Percentiles rank a stretch among this genome's conserved stretches.
Evolutionary conservation across 352 stramenopile genomes (phyloP).

Genomic region (Thraustochytrium striatum): DNA sequence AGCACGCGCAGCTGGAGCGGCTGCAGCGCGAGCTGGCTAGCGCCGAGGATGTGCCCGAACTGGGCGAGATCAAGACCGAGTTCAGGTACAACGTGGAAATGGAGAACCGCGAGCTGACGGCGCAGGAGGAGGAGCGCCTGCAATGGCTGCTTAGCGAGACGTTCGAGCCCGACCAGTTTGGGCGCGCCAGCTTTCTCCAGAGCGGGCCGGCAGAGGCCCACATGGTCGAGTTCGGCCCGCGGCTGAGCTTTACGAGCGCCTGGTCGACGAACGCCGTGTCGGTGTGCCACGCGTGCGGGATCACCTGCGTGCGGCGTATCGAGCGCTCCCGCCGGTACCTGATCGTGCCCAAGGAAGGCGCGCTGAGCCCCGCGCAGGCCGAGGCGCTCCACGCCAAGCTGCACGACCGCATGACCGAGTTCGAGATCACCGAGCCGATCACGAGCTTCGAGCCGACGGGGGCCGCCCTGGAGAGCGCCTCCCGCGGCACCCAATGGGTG

Average conservation of each 20-base stretch:
- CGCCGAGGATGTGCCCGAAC: background rate
- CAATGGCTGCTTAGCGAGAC: slow-evolving; percentile 45
- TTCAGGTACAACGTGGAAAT: slow-evolving; percentile 42
- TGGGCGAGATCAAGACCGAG: slow-evolving; percentile 3
- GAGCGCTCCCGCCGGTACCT: slow-evolving; percentile 87
- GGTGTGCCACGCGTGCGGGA: slow-evolving; percentile 89
- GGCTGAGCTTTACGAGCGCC: slow-evolving; percentile 95
- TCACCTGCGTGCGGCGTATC: slow-evolving; percentile 81
- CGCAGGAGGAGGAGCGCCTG: slow-evolving; percentile 21
- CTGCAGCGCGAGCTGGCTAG: slow-evolving; percentile 10
- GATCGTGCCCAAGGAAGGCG: slow-evolving; percentile 58
- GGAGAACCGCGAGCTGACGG: slow-evolving; percentile 25
- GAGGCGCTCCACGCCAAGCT: slow-evolving; percentile 63
- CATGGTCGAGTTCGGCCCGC: slow-evolving; percentile 88
- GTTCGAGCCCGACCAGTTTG: slow-evolving; percentile 41
- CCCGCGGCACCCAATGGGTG: slow-evolving; percentile 78
- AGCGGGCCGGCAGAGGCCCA: background rate
- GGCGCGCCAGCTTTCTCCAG: slow-evolving; percentile 13
- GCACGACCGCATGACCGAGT: slow-evolving; percentile 97
- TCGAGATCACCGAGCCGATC: slow-evolving; percentile 83
- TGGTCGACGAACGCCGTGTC: slow-evolving; percentile 96
- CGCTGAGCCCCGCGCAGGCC: slow-evolving; percentile 60
- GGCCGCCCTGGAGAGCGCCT: slow-evolving; percentile 49
- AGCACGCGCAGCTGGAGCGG: slow-evolving; percentile 1
- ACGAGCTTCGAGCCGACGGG: slow-evolving; percentile 79